Evolutionary conservation across 2,329 filamentous ascomycete genomes (phyloP).

Genomic region (Neofusicoccum ribis): DNA sequence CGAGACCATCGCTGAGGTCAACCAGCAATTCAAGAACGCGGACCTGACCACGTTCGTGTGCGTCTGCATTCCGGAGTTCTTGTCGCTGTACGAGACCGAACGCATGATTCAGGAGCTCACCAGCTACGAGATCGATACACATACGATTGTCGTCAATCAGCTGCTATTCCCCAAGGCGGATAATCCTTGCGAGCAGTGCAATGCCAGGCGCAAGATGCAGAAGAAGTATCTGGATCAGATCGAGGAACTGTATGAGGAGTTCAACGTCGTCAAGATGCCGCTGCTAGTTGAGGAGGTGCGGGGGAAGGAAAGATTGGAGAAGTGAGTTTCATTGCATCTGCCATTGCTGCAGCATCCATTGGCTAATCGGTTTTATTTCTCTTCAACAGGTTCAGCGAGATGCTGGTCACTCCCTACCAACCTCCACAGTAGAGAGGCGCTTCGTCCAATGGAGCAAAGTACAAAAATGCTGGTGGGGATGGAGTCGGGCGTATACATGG

Average conservation of each 20-base stretch:
- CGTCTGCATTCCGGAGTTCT: constrained; percentile 96
- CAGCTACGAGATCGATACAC: constrained; percentile 91
- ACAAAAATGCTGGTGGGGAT: background rate
- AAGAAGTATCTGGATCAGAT: constrained; percentile 99
- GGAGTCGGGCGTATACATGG: background rate
- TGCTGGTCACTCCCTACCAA: constrained; percentile 75
- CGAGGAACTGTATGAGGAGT: constrained; percentile 97
- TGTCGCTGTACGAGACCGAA: constrained; percentile 97
- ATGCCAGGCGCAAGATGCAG: constrained; percentile 94
- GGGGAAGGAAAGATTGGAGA: constrained; percentile 90
- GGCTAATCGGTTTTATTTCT: constrained; percentile 20
- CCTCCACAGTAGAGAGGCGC: constrained; percentile 53
- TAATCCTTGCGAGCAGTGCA: constrained; percentile 92
- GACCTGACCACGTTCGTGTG: constrained; percentile 96
- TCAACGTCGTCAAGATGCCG: constrained; percentile 99
- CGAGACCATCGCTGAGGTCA: constrained; percentile 92
- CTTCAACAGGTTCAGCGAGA: constrained; percentile 67
- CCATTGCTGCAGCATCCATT: background rate
- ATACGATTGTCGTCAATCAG: constrained; percentile 98
- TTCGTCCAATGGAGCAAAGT: background rate
- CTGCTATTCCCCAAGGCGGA: constrained; percentile 85
- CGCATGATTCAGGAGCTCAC: constrained; percentile 98
- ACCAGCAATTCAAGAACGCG: constrained; percentile 96
- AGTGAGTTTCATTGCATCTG: constrained; percentile 39
- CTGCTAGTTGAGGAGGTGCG: constrained; percentile 92